Evolutionary conservation across 2,329 filamentous ascomycete genomes (phyloP), one percentile per base, ranked within the genome.

Genomic region (Coniochaeta sp.): DNA sequence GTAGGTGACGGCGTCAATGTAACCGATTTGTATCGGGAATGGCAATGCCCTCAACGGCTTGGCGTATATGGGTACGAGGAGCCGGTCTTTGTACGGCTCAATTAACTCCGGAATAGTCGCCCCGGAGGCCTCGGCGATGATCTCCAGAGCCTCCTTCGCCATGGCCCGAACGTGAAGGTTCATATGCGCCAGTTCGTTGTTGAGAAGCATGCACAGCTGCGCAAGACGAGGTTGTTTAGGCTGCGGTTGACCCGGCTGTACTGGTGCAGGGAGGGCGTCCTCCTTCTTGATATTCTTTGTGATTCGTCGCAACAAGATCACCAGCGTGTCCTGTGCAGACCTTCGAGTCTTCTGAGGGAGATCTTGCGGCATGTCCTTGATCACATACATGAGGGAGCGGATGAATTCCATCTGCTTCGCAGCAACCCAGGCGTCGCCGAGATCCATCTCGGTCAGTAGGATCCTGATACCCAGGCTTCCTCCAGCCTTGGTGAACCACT

Each of bases 401-500:
- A 95, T 88, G 67, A 97, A 93, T 61, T 98, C 92, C 59, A 89
- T 84, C 70, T 97, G 92, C 67, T 91, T 89, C 14, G 88, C 84
- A 22, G 85, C 81, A 36, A 99, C 80, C 91, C 95, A 99, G 1
- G 79, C 72, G 68, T 96, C 90, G 47, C 91, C 91, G 55, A 99
- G 81, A 59, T 93, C 87, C 60, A 98, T 79, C 66, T 93, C 89
- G 1, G 90, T 93, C 34, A 93, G 87, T 61, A 99, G 78, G 60
- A 96, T 88, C 68, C 90, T 89, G 68, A 99, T 97, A 60, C 96
- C 96, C 22, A 93, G 77, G 59, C 90, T 93, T 43, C 95, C 95
- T 57, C 93, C 95, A 40, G 92, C 90, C 75, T 99, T 99, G 58
- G 93, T 93, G 70, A 96, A 99, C 95, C 96, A 99, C 68, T 99